phyloP scores from a whole-genome alignment of 2,329 filamentous ascomycete species.

The Verticillium zaregamsianum region DNA sequence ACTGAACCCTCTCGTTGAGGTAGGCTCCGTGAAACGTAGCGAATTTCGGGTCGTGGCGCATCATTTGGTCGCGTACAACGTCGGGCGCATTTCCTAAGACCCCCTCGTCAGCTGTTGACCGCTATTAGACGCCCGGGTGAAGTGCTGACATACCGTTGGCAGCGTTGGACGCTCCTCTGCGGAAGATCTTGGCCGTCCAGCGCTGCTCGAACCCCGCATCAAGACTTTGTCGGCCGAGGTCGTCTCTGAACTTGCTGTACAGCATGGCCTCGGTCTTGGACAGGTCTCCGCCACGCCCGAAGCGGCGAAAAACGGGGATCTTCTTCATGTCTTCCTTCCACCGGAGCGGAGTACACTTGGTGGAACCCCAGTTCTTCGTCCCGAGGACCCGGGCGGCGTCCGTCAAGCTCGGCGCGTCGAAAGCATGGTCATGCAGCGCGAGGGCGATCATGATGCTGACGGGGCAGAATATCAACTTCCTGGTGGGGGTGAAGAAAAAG shows the following conservation, averaged over 20 bases:
- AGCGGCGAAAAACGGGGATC: slow-evolving; percentile 18
- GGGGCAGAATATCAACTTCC: slow-evolving; percentile 20
- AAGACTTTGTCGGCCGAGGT: slow-evolving; percentile 20
- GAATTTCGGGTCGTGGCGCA: slow-evolving; percentile 21
- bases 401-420: slow-evolving; percentile 18
- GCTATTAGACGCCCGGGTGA: background rate
- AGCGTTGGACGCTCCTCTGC: slow-evolving; percentile 17
- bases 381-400: slow-evolving; percentile 13
- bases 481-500: slow-evolving; percentile 21
- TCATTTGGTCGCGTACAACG: slow-evolving; percentile 22
- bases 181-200: slow-evolving; percentile 10
- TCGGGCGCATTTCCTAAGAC: slow-evolving; percentile 17
- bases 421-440: slow-evolving; percentile 18
- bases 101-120: background rate
- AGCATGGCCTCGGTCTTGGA: slow-evolving; percentile 15
- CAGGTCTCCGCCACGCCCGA: slow-evolving; percentile 4
- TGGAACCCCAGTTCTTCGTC: slow-evolving; percentile 10
- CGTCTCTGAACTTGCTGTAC: slow-evolving; percentile 20
- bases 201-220: slow-evolving; percentile 14
- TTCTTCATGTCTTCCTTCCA: slow-evolving; percentile 23
- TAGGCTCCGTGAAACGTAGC: slow-evolving; percentile 21
- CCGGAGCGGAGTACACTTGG: slow-evolving; percentile 14
- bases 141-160: slow-evolving; percentile 15
- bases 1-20: slow-evolving; percentile 22
- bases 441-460: slow-evolving; percentile 20